Base-by-base conservation (phyloP, 805 yeast genomes). In the Pichia paraexigua region DNA sequence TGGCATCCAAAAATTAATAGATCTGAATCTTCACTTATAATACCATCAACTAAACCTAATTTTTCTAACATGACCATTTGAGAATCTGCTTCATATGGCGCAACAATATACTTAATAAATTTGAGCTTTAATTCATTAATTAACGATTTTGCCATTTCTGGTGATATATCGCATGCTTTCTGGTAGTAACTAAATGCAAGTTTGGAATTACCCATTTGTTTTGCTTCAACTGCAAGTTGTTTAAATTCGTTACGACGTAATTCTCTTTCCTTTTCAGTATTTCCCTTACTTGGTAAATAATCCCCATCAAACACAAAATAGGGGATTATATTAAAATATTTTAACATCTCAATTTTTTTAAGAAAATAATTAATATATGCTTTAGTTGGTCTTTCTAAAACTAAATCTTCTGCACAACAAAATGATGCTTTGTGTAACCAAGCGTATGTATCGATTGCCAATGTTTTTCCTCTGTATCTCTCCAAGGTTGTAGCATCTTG, bases 11-110 rank as follows among this genome's bases (percentile, higher is more conserved):
- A 94, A 1, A 94, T 76, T 22, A 94, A 71, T 57, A 94, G 72
- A 69, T 94, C 99, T 0, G 97, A 90, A 64, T 94, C 99, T 63
- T 94, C 99, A 42, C 96, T 84, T 10, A 94, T 74, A 6, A 94
- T 87, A 0, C 92, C 98, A 55, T 89, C 85, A 7, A 89, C 92
- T 1, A 80, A 48, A 0, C 92, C 92, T 0, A 68, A 56, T 53
- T 80, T 78, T 63, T 92, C 98, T 43, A 94, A 73, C 60, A 83
- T 89, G 11, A 91, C 98, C 85, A 94, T 80, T 66, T 94, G 99
- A 1, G 99, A 85, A 65, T 94, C 99, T 0, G 99, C 99, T 69
- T 94, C 99, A 64, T 89, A 94, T 0, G 99, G 99, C 0, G 99
- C 98, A 10, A 94, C 99, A 9, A 94, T 78, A 60, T 79, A 92